Conservation (phyloP, 129 eudicot species). For the Tagetes patula region DNA sequence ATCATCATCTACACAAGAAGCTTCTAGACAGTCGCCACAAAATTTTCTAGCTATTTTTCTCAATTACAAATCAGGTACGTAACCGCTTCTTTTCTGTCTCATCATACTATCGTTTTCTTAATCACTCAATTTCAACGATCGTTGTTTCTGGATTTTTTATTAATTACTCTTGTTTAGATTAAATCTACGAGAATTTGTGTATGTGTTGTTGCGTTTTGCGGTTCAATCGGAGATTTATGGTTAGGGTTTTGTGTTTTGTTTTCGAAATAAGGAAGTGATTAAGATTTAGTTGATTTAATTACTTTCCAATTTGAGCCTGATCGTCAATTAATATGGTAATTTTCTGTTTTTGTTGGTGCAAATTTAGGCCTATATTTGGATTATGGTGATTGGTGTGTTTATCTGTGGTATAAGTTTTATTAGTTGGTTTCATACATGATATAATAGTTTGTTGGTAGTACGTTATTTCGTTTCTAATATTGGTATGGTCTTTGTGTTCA, state of each 20-base stretch:
- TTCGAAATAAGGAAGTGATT: not conserved
- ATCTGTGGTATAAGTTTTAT: not conserved
- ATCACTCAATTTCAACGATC: not conserved
- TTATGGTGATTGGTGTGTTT: not conserved
- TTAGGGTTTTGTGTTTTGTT: conserved; percentile 20
- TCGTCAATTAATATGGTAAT: not conserved
- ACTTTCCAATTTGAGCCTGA: not conserved
- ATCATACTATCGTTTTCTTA: not conserved
- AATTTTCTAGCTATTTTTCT: no score
- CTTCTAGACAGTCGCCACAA: no score
- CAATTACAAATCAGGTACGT: not conserved
- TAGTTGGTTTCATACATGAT: not conserved
- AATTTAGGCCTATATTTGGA: conserved; percentile 10
- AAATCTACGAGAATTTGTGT: not conserved
- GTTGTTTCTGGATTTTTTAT: not conserved
- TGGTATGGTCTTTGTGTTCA: not conserved
- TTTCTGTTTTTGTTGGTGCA: not conserved
- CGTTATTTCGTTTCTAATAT: conserved; percentile 15
- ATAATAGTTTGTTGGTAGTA: not conserved
- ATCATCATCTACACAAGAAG: no score
- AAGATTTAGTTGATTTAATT: conserved; percentile 6
- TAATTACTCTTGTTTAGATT: not conserved
- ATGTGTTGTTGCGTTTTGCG: not conserved
- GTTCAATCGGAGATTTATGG: not conserved
- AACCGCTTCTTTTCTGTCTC: not conserved